Evolutionary conservation across 331 rosid genomes (phyloP).

Genomic region (Malus hybrid): DNA sequence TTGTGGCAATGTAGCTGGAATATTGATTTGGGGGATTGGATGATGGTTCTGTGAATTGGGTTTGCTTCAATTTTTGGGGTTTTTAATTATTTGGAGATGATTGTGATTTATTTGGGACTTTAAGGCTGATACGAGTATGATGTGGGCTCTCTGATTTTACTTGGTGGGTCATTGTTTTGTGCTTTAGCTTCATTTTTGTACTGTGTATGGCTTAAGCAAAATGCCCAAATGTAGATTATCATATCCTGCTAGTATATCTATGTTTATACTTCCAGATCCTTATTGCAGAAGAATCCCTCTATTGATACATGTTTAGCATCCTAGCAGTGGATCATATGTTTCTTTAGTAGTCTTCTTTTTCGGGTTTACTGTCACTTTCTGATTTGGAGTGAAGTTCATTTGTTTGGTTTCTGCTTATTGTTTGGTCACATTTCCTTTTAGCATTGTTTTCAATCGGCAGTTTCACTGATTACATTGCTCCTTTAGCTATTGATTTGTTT

Average conservation of each 20-base stretch:
- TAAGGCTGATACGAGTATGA: constrained; percentile 13
- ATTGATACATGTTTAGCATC: neutral
- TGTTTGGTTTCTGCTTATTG: neutral
- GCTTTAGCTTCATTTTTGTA: neutral
- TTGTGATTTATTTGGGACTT: constrained; percentile 16
- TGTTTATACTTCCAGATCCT: constrained; percentile 11
- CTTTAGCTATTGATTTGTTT: neutral
- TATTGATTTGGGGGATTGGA: neutral
- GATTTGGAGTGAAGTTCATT: neutral
- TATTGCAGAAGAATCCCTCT: neutral
- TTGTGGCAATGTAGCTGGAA: constrained; percentile 1
- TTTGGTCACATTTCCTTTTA: neutral
- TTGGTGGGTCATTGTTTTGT: constrained; percentile 39
- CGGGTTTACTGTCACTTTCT: neutral
- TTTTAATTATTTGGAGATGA: constrained; percentile 8
- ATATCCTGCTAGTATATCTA: neutral
- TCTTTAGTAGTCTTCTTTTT: constrained; percentile 1
- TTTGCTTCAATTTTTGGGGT: constrained; percentile 4
- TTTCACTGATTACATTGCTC: neutral
- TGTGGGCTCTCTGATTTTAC: constrained; percentile 29
- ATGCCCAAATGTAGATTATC: constrained; percentile 1
- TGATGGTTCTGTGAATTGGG: constrained; percentile 1
- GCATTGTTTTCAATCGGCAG: neutral
- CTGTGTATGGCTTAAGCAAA: constrained; percentile 10
- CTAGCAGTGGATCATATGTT: constrained; percentile 1